phyloP scores from a whole-genome alignment of 495 filamentous ascomycete species.

The Hyphodiscus hymeniophilus region DNA sequence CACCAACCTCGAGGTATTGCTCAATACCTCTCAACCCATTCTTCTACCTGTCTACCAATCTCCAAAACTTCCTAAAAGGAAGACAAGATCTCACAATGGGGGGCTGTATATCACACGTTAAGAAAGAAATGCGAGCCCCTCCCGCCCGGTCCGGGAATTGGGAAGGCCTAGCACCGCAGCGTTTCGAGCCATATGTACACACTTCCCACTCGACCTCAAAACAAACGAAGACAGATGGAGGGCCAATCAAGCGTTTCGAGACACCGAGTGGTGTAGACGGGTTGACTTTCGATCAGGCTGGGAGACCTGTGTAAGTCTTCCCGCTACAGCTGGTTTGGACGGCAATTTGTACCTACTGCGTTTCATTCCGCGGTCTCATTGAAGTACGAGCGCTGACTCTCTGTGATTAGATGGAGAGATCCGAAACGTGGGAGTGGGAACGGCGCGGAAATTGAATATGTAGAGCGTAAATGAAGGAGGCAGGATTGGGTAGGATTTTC shows the following conservation, averaged over 20 bases:
- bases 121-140: slow-evolving; percentile 9
- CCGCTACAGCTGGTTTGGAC: background rate
- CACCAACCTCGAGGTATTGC: no score
- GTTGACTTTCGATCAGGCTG: slow-evolving; percentile 17
- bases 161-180: slow-evolving; percentile 1
- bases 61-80: background rate
- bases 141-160: slow-evolving; percentile 4
- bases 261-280: slow-evolving; percentile 12
- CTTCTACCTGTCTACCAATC: background rate
- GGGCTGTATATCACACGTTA: slow-evolving; percentile 5
- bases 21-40: background rate
- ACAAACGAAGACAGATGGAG: slow-evolving; percentile 3
- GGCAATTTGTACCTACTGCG: no score
- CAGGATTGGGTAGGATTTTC: no score
- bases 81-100: slow-evolving; percentile 3
- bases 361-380: no score
- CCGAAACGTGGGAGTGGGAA: slow-evolving; percentile 1
- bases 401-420: slow-evolving; percentile 15
- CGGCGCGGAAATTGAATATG: slow-evolving; percentile 2
- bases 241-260: slow-evolving; percentile 2
- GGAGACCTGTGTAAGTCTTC: slow-evolving; percentile 15
- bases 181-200: slow-evolving; percentile 4
- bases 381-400: no score
- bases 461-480: slow-evolving; percentile 1
- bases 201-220: background rate